A percentile compares a stretch with the other conserved stretches of the same genome.
Evolutionary conservation across 129 eudicot species (phyloP).

Genomic region (Flaveria ramosissima): DNA sequence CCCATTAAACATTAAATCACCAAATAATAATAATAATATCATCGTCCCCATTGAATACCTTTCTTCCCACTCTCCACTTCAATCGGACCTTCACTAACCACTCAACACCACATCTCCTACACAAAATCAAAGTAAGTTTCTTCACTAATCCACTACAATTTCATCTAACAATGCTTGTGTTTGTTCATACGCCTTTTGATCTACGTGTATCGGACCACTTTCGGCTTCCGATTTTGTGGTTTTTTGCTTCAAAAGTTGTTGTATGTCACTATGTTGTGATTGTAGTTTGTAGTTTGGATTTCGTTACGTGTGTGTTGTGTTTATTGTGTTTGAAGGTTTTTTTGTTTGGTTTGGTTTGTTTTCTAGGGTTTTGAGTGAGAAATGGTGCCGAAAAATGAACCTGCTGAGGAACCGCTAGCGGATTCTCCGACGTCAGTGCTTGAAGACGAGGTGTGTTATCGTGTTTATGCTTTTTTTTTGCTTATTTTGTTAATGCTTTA

Average conservation of each 20-base stretch:
- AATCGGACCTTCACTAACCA: neutral
- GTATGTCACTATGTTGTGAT: slow-evolving; percentile 8
- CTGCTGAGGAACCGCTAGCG: slow-evolving; percentile 47
- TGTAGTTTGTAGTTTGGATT: slow-evolving; percentile 3
- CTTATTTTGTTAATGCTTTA: neutral
- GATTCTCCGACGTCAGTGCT: slow-evolving; percentile 98
- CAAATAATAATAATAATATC: neutral
- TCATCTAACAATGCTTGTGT: neutral
- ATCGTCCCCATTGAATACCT: slow-evolving; percentile 1
- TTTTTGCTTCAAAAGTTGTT: neutral
- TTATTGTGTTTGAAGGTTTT: neutral
- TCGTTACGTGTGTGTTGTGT: neutral
- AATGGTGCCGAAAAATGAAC: slow-evolving; percentile 58
- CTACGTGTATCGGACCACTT: neutral
- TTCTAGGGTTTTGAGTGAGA: slow-evolving; percentile 35
- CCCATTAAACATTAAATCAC: slow-evolving; percentile 14
- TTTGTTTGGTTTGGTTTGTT: neutral
- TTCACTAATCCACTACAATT: neutral
- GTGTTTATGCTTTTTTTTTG: slow-evolving; percentile 4
- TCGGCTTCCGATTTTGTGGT: neutral
- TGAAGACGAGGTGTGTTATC: slow-evolving; percentile 70
- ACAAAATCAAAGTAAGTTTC: slow-evolving; percentile 16
- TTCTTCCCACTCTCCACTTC: slow-evolving; percentile 18
- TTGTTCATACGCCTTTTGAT: neutral
- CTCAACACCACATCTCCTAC: neutral